Evolutionary conservation across 257 asterid species (phyloP).

Genomic region (Catharanthus roseus): DNA sequence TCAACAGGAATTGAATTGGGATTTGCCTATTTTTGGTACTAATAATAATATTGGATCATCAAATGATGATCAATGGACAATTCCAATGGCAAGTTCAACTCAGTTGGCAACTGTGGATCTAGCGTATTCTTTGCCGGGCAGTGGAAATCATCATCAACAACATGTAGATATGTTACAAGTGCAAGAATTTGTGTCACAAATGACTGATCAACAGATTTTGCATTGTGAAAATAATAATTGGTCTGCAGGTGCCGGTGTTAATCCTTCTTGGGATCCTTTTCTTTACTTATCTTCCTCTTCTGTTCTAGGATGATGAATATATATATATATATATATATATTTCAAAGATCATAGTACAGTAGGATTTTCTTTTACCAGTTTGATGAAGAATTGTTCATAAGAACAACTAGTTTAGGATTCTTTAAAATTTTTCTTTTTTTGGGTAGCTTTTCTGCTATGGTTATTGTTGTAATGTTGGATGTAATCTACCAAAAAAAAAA

Average conservation of each 20-base stretch:
- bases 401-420: slow-evolving; percentile 3
- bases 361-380: background rate
- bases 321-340: no score
- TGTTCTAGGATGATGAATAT: slow-evolving; percentile 28
- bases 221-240: slow-evolving; percentile 38
- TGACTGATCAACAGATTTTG: slow-evolving; percentile 38
- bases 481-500: no score
- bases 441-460: background rate
- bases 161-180: slow-evolving; percentile 31
- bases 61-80: slow-evolving; percentile 37
- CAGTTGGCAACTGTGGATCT: slow-evolving; percentile 19
- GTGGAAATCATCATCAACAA: no score
- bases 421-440: slow-evolving; percentile 14
- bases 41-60: slow-evolving; percentile 13
- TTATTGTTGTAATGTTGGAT: no score
- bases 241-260: slow-evolving; percentile 33
- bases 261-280: slow-evolving; percentile 55
- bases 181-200: slow-evolving; percentile 10
- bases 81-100: slow-evolving; percentile 11
- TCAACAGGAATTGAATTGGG: slow-evolving; percentile 25
- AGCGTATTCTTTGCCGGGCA: slow-evolving; percentile 25
- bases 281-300: slow-evolving; percentile 49
- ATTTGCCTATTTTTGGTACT: slow-evolving; percentile 7
- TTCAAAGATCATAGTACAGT: background rate
- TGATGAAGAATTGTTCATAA: background rate